Evolutionary conservation across 345 rosid genomes (phyloP), one percentile per base, ranked within the genome.

Genomic region (Eucalyptus brandiana): DNA sequence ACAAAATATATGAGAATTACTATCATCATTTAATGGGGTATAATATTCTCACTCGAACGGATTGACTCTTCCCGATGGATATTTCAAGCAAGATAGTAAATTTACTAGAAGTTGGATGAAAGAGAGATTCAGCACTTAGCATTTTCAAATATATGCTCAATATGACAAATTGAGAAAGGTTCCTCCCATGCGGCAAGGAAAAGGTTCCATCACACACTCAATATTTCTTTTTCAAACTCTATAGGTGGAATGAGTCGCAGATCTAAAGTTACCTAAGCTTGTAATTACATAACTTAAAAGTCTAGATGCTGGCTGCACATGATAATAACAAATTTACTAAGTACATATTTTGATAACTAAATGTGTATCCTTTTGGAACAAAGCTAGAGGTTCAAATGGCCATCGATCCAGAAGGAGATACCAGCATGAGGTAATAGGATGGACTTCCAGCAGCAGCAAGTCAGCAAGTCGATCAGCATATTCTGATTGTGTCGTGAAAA

Each of bases 401-500:
- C 49, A 45, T 32, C 15, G 1, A 80, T 65, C 21, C 85, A 80
- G 21, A 45, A 87, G 11, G n/a, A 87, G 37, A 45, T 60, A 54
- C 40, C 32, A 40, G 16, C 2, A 81, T 83, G 37, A 18, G 51
- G 37, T n/a, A 87, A 7, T 9, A 67, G n/a, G 85, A 56, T n/a
- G 44, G 48, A 91, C 96, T 76, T 89, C 95, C 99, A 72, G 97
- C 98, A 72, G 94, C 89, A 53, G 96, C 94, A 45, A 98, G 94
- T 86, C 89, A 53, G 96, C 94, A 45, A 98, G 94, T 86, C 97
- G 97, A 95, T 96, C 99, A 5, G 97, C 95, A 60, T 95, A 97
- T 91, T 97, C 92, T 6, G 97, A 96, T 91, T 97, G 99, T 42
- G 98, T 94, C 18, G 95, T 90, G 87, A 96, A 98, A 90, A 98